These are phyloP conservation scores for Tetracladium setigerum DNA, from an alignment of 495 filamentous ascomycete genomes.

Conservation along the genomic window DNA sequence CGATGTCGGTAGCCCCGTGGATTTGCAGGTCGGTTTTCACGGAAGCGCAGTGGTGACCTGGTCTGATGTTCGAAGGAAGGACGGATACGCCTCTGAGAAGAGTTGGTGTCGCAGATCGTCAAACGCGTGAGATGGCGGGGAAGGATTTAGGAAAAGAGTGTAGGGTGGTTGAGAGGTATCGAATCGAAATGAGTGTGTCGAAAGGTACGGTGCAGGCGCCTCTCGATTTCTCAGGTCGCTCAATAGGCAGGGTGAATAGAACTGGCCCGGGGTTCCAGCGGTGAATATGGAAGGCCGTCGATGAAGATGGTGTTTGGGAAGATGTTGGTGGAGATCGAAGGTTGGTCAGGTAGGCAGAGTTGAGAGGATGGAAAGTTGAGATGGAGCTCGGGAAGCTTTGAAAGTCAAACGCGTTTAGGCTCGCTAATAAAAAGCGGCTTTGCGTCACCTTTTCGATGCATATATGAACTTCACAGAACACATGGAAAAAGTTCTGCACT, in stretches of 20 bases:
- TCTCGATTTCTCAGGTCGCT: conserved; percentile 11
- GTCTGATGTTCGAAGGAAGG: neutral
- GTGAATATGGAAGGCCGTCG: conserved; percentile 3
- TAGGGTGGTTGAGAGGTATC: neutral
- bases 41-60: neutral
- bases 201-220: conserved; percentile 25
- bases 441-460: no score
- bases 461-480: no score
- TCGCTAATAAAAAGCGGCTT: no score
- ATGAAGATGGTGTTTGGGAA: neutral
- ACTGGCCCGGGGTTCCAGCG: conserved; percentile 8
- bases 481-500: no score
- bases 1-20: neutral
- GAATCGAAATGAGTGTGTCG: conserved; percentile 21
- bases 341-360: no score
- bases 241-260: neutral
- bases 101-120: no score
- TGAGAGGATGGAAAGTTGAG: neutral
- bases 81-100: no score
- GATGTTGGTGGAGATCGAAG: no score
- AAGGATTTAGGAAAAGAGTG: no score
- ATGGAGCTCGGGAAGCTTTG: neutral
- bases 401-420: neutral
- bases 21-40: conserved; percentile 4
- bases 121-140: no score